A percentile compares a stretch with the other conserved stretches of the same genome.
phyloP scores from a whole-genome alignment of 2,329 filamentous ascomycete genomes.

The Trichoderma sp. region DNA sequence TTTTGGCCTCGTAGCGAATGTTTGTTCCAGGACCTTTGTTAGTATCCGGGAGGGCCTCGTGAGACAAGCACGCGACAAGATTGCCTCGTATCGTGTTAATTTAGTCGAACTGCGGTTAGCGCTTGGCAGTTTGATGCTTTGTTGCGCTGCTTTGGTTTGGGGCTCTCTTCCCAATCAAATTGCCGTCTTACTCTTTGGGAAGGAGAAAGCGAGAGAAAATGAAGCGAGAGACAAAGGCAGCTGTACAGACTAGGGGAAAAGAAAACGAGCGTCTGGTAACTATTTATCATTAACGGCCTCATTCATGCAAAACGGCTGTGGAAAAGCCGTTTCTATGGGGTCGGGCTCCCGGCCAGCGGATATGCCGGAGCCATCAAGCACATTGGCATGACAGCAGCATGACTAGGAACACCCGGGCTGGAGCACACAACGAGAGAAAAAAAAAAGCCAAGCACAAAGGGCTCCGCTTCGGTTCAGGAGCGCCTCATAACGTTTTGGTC shows the following conservation, averaged over 20 bases:
- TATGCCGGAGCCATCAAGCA: slow-evolving; percentile 27
- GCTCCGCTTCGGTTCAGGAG: slow-evolving; percentile 21
- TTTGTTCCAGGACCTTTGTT: background rate
- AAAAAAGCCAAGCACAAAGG: slow-evolving; percentile 25
- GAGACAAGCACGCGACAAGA: slow-evolving; percentile 26
- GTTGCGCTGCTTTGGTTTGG: background rate
- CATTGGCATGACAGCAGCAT: slow-evolving; percentile 30
- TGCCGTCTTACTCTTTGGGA: background rate
- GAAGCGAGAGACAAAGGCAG: background rate
- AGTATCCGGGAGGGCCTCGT: slow-evolving; percentile 12
- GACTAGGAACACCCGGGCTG: slow-evolving; percentile 19
- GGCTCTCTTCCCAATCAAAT: background rate
- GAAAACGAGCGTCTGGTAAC: background rate
- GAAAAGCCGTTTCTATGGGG: slow-evolving; percentile 13
- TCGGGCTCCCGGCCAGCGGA: slow-evolving; percentile 11
- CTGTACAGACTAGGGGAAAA: background rate
- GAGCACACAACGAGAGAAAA: slow-evolving; percentile 1
- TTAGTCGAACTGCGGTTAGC: slow-evolving; percentile 9
- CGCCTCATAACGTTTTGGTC: background rate
- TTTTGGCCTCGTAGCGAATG: slow-evolving; percentile 3
- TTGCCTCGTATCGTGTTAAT: slow-evolving; percentile 18
- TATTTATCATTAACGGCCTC: slow-evolving; percentile 25
- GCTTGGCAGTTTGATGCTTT: background rate
- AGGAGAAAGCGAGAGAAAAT: background rate
- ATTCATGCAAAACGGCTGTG: slow-evolving; percentile 1